Evolutionary conservation across 1,284 basidiomycete species (phyloP).

Genomic region (Xerocomus amazonicus): DNA sequence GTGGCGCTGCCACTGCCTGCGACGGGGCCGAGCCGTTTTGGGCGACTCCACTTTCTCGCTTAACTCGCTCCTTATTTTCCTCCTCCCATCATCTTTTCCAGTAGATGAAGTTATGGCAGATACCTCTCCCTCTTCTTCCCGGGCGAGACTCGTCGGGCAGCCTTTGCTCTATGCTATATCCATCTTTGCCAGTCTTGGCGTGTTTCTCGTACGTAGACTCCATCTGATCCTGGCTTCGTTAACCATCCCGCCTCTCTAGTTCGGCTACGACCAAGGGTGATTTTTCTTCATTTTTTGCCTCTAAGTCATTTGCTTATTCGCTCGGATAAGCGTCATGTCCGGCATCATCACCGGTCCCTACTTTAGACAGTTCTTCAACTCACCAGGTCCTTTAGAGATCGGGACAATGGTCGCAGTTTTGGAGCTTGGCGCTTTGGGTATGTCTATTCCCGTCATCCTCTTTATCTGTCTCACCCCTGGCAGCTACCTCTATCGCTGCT

Average conservation of each 20-base stretch:
- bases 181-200: conserved; percentile 82
- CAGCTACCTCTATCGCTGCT: conserved; percentile 88
- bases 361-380: conserved; percentile 80
- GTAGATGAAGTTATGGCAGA: conserved; percentile 48
- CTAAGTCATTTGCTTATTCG: conserved; percentile 27
- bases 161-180: conserved; percentile 80
- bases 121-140: conserved; percentile 31
- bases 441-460: conserved; percentile 23
- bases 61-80: conserved; percentile 7
- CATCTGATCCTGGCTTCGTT: conserved; percentile 7
- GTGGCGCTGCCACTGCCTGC: conserved; percentile 6
- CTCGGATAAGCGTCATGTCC: conserved; percentile 69
- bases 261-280: conserved; percentile 93
- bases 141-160: conserved; percentile 70
- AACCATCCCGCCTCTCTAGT: conserved; percentile 42
- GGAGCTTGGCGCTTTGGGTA: conserved; percentile 91
- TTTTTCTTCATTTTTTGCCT: not conserved
- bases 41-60: conserved; percentile 8
- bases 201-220: conserved; percentile 67
- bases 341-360: conserved; percentile 93
- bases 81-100: conserved; percentile 17
- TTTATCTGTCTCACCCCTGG: conserved; percentile 4
- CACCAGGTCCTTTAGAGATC: conserved; percentile 65
- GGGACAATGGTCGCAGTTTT: conserved; percentile 91
- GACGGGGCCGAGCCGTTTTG: conserved; percentile 6